phyloP scores from a whole-genome alignment of 192 early-diverging fungal species.

The Phlyctochytrium planicorne region DNA sequence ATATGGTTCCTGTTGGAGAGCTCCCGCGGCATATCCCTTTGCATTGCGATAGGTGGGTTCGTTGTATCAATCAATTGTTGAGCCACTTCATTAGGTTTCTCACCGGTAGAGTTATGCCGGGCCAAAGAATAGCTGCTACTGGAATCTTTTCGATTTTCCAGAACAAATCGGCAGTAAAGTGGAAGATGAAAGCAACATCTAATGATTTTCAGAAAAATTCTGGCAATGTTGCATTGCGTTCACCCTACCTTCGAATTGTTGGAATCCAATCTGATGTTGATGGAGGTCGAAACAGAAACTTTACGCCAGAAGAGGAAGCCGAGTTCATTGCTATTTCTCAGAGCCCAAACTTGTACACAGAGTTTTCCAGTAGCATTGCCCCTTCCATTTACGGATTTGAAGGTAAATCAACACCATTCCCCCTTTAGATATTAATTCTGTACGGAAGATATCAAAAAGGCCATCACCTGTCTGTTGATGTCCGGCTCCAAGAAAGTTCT shows the following conservation, averaged over 20 bases:
- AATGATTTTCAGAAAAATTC: conserved; percentile 52
- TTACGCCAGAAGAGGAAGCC: conserved; percentile 91
- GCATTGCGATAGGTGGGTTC: conserved; percentile 74
- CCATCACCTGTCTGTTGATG: conserved; percentile 92
- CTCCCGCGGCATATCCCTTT: conserved; percentile 92
- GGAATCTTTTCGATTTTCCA: conserved; percentile 96
- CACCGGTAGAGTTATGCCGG: conserved; percentile 89
- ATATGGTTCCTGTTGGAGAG: conserved; percentile 97
- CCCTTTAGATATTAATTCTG: not conserved
- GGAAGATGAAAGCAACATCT: not conserved
- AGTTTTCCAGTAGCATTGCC: conserved; percentile 91
- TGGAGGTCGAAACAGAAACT: conserved; percentile 59
- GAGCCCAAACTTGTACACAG: conserved; percentile 81
- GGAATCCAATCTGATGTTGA: conserved; percentile 85
- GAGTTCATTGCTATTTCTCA: conserved; percentile 87
- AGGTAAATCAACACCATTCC: conserved; percentile 46
- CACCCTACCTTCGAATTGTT: conserved; percentile 91
- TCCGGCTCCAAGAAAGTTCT: conserved; percentile 94
- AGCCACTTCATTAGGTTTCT: conserved; percentile 56
- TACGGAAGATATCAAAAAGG: conserved; percentile 87
- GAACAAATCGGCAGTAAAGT: conserved; percentile 43
- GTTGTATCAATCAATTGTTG: not conserved
- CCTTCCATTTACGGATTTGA: conserved; percentile 94
- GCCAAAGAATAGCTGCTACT: conserved; percentile 86
- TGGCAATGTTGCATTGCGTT: conserved; percentile 85